phyloP scores from a whole-genome alignment of 352 stramenopile genomes.

The Saprolegnia parasitica region DNA sequence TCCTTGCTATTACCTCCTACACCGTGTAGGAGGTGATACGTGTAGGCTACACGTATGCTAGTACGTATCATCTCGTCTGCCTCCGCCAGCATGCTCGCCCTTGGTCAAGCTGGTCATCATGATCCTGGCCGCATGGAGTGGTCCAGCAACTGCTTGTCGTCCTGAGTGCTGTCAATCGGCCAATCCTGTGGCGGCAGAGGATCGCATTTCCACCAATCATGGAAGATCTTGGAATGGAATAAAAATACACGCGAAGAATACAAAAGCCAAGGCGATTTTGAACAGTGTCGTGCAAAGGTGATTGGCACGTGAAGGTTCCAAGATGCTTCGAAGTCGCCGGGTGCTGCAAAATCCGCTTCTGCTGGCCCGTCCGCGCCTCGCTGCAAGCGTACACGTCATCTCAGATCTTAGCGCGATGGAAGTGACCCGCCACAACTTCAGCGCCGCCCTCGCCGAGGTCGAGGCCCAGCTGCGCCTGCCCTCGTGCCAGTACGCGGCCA shows the following conservation, averaged over 20 bases:
- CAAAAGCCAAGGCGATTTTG: not conserved
- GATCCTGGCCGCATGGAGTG: no score
- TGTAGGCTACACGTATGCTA: no score
- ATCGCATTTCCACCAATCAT: not conserved
- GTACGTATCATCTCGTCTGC: no score
- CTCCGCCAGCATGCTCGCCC: no score
- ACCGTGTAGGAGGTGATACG: no score
- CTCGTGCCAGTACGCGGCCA: conserved; percentile 68
- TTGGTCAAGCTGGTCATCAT: no score
- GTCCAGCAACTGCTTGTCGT: not conserved
- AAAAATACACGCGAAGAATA: not conserved
- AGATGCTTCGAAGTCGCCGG: not conserved
- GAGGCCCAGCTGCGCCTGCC: conserved; percentile 52
- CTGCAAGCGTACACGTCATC: not conserved
- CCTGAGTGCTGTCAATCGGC: not conserved
- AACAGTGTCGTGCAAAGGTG: not conserved
- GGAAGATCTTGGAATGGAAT: not conserved
- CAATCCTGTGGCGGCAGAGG: not conserved
- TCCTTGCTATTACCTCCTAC: no score
- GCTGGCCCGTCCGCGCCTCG: not conserved
- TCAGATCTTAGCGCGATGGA: conserved; percentile 50
- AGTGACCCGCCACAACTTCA: conserved; percentile 78
- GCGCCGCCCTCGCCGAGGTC: conserved; percentile 48
- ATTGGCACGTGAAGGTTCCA: not conserved
- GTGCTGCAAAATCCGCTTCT: not conserved